Percentiles rank a stretch among this genome's conserved stretches.
Evolutionary conservation across 305 asterid genomes (phyloP).

Genomic region (Fraxinus greggii): DNA sequence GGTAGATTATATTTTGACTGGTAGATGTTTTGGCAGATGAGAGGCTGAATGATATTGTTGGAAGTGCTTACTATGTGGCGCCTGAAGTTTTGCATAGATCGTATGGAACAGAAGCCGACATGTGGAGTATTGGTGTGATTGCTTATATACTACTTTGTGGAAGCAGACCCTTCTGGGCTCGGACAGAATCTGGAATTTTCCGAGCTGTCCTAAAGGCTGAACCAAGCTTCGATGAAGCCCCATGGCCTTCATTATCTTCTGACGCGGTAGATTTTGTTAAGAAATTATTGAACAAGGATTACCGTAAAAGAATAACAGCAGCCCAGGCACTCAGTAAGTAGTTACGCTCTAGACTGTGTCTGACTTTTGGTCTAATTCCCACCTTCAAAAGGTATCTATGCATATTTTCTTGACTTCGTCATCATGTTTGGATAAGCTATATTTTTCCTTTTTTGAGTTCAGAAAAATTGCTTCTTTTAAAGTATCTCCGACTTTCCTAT

Average conservation of each 20-base stretch:
- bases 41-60: constrained; percentile 58
- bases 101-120: constrained; percentile 84
- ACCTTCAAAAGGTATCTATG: not conserved
- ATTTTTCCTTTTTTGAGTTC: not conserved
- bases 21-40: constrained; percentile 41
- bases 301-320: constrained; percentile 12
- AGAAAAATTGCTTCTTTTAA: not conserved
- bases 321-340: constrained; percentile 11
- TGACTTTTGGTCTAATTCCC: not conserved
- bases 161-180: constrained; percentile 94
- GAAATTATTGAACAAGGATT: constrained; percentile 17
- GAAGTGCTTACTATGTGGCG: constrained; percentile 64
- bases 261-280: constrained; percentile 3
- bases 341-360: not conserved
- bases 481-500: not conserved
- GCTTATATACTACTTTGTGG: constrained; percentile 95
- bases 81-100: constrained; percentile 63
- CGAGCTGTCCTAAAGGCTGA: constrained; percentile 82
- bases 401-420: not conserved
- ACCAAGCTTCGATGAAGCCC: constrained; percentile 82
- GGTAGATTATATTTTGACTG: not conserved
- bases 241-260: constrained; percentile 55
- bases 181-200: constrained; percentile 94
- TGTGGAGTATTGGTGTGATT: constrained; percentile 98
- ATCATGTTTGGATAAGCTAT: not conserved